These are phyloP conservation scores for Stagonosporopsis vannaccii DNA, from an alignment of 2,329 filamentous ascomycete genomes.

Conservation along the genomic window DNA sequence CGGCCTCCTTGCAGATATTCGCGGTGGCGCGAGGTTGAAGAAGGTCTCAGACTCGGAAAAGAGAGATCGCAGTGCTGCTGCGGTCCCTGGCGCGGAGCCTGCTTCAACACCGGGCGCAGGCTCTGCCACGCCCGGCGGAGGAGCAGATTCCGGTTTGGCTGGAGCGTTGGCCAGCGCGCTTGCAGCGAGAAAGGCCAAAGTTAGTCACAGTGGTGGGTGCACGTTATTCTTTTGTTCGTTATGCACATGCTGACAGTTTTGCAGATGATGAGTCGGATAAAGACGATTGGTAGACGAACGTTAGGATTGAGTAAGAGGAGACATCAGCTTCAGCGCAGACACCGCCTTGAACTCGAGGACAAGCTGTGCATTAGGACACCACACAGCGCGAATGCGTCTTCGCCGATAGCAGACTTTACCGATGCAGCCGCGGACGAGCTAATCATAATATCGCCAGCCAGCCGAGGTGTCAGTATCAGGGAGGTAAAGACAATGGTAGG, in stretches of 20 bases:
- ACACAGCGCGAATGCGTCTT: neutral
- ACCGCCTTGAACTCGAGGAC: neutral
- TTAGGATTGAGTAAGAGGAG: neutral
- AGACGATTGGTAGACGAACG: slow-evolving; percentile 69
- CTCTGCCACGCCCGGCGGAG: slow-evolving; percentile 36
- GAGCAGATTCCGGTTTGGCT: slow-evolving; percentile 51
- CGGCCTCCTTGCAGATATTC: slow-evolving; percentile 75
- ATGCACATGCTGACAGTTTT: slow-evolving; percentile 35
- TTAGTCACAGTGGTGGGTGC: slow-evolving; percentile 84
- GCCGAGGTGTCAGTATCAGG: neutral
- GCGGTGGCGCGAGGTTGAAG: slow-evolving; percentile 69
- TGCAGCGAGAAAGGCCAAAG: slow-evolving; percentile 88
- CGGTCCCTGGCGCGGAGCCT: slow-evolving; percentile 60
- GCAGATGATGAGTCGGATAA: slow-evolving; percentile 79
- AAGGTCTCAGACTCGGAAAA: slow-evolving; percentile 77
- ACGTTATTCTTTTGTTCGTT: slow-evolving; percentile 1
- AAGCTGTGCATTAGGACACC: neutral
- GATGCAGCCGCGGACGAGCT: neutral
- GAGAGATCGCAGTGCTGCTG: slow-evolving; percentile 72
- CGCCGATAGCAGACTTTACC: neutral
- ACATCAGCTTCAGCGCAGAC: neutral
- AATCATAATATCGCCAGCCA: neutral
- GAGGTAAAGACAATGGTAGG: neutral
- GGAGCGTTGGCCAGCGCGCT: slow-evolving; percentile 78
- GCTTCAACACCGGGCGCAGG: slow-evolving; percentile 60